Base-by-base conservation (phyloP, 768 basidiomycete genomes). In the Hericium erinaceus region DNA sequence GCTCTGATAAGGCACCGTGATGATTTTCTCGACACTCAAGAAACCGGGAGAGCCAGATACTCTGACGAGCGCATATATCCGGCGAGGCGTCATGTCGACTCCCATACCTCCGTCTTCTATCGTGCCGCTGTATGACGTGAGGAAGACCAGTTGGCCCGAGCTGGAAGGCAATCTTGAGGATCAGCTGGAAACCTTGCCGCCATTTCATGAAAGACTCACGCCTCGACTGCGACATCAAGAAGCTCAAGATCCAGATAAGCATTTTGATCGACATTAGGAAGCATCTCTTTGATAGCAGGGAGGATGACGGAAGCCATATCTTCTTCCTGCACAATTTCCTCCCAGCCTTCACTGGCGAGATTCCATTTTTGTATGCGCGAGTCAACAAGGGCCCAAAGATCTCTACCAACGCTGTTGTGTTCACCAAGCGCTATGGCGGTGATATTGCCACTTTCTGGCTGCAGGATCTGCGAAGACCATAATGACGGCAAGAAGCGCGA, bases 1-100 rank as follows among this genome's bases (percentile, higher is more conserved):
- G 58, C 83, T 84, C 68, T 90, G 84, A 65, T 90, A 91, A 7
- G 89, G 89, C 11, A 92, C 83, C 38, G 73, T 75, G 44, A 74
- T 77, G 39, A 87, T 71, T 16, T 72, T 73, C 38, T 78, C 69
- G 13, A 84, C 75, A 24, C 68, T 65, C 67, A 84, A 79, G 2
- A 63, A 60, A 11, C 75, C 76, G 4, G 72, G 70, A 22, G 67
- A 60, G 54, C 71, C 66, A n/a, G 76, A 70, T 15, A 89, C 64
- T 55, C 76, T 76, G 15, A 80, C 72, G 44, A 89, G 69, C 11
- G 84, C 81, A 69, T 90, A 90, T 39, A 84, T 77, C 48, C 88
- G 77, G 48, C 82, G 77, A 54, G 85, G 78, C 9, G 64, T 64
- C 26, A 73, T 71, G 22, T 70, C 72, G 41, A 70, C 64, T 56